These are phyloP conservation scores for Zymoseptoria pseudotritici DNA, from an alignment of 2,329 filamentous ascomycete genomes.

Conservation along the genomic window DNA sequence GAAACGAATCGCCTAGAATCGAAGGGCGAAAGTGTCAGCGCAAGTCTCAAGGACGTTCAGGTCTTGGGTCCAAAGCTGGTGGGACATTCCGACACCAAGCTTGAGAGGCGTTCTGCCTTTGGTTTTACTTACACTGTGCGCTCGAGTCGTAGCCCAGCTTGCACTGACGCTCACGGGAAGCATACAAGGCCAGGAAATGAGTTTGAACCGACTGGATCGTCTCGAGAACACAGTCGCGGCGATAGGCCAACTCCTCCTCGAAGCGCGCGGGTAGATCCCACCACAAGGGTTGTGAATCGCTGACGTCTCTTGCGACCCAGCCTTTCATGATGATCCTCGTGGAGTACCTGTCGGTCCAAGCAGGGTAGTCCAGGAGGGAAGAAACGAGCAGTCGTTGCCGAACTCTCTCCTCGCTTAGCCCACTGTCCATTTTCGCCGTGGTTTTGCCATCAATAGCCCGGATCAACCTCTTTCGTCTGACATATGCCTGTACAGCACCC, in stretches of 20 bases:
- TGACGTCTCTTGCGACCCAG: constrained; percentile 48
- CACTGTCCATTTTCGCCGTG: constrained; percentile 33
- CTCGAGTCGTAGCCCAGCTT: constrained; percentile 68
- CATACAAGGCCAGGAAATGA: constrained; percentile 62
- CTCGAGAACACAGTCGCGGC: constrained; percentile 59
- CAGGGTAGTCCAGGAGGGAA: constrained; percentile 56
- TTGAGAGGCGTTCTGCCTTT: background rate
- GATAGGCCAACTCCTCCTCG: constrained; percentile 61
- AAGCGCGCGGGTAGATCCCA: constrained; percentile 64
- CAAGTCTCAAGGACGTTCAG: too few species aligned
- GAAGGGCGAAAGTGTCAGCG: background rate
- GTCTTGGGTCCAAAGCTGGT: too few species aligned
- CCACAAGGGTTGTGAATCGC: constrained; percentile 50
- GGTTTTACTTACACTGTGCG: constrained; percentile 44
- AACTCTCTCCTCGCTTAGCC: constrained; percentile 54
- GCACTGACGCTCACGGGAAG: constrained; percentile 61
- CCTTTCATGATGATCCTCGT: constrained; percentile 60
- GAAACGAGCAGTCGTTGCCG: constrained; percentile 64
- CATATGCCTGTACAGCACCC: constrained; percentile 46
- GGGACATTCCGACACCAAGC: background rate
- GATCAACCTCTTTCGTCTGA: constrained; percentile 41
- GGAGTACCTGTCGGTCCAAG: constrained; percentile 55
- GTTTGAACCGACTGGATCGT: constrained; percentile 62
- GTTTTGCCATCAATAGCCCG: constrained; percentile 37
- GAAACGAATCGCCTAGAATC: constrained; percentile 54